These are phyloP conservation scores for Artomyces pyxidatus DNA, from an alignment of 768 basidiomycete genomes.

Conservation along the genomic window DNA sequence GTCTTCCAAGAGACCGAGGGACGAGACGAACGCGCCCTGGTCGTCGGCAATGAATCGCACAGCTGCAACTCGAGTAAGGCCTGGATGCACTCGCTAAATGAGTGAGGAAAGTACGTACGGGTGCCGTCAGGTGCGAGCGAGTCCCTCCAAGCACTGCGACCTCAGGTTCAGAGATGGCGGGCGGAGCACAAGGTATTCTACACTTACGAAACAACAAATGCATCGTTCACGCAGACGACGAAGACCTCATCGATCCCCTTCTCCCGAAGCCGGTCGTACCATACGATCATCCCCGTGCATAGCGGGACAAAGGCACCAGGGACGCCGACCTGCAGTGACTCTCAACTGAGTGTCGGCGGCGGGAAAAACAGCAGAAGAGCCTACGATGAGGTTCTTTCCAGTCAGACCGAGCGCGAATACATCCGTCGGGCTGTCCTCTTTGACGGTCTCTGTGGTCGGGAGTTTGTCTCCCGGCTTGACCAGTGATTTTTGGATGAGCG, in stretches of 20 bases:
- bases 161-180: neutral
- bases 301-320: slow-evolving; percentile 15
- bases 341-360: neutral
- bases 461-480: slow-evolving; percentile 14
- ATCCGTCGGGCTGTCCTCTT: slow-evolving; percentile 8
- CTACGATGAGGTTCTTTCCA: slow-evolving; percentile 13
- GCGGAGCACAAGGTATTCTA: neutral
- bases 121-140: slow-evolving; percentile 47
- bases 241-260: slow-evolving; percentile 71
- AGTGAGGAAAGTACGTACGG: slow-evolving; percentile 28
- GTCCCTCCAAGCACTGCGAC: slow-evolving; percentile 54
- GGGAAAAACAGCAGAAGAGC: neutral
- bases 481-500: slow-evolving; percentile 4
- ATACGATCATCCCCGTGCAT: slow-evolving; percentile 41
- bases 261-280: slow-evolving; percentile 61
- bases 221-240: slow-evolving; percentile 73
- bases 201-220: slow-evolving; percentile 43
- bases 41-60: slow-evolving; percentile 46
- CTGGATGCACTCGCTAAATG: too few relatives aligned
- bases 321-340: slow-evolving; percentile 8
- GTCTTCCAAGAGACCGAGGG: slow-evolving; percentile 37
- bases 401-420: slow-evolving; percentile 4
- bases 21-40: slow-evolving; percentile 36
- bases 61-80: too few relatives aligned
- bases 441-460: slow-evolving; percentile 5